A percentile compares a stretch with the other conserved stretches of the same genome.
These are phyloP conservation scores for Erysimum cheiranthoides DNA, from an alignment of 345 rosid genomes.

Conservation along the genomic window DNA sequence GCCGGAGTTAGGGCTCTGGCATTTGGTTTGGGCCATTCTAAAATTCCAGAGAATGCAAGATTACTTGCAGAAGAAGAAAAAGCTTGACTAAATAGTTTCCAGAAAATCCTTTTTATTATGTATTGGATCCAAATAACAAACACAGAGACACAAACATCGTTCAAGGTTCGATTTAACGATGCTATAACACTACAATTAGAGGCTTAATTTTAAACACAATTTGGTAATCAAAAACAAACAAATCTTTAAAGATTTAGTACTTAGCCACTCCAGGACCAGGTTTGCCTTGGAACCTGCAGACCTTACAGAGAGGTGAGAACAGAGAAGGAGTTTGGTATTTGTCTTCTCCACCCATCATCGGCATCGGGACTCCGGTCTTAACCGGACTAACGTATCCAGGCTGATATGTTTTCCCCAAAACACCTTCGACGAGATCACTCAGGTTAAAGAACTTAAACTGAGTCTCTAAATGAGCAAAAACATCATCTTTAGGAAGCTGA, in stretches of 20 bases:
- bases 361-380: conserved; percentile 73
- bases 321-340: conserved; percentile 65
- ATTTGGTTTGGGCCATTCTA: conserved; percentile 65
- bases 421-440: conserved; percentile 66
- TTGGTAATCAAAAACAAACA: conserved; percentile 12
- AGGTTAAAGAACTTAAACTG: conserved; percentile 61
- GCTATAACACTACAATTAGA: conserved; percentile 13
- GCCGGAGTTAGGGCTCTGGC: conserved; percentile 75
- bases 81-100: conserved; percentile 26
- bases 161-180: neutral
- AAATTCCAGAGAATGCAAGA: conserved; percentile 57
- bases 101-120: conserved; percentile 29
- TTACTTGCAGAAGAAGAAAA: conserved; percentile 61
- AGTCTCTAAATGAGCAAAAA: conserved; percentile 74
- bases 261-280: conserved; percentile 38
- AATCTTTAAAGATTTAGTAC: conserved; percentile 31
- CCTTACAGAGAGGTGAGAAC: conserved; percentile 57
- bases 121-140: conserved; percentile 3
- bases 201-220: conserved; percentile 22
- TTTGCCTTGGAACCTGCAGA: conserved; percentile 56
- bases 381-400: conserved; percentile 67
- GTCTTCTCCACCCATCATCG: conserved; percentile 75
- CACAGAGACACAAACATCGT: conserved; percentile 4
- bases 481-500: conserved; percentile 58
- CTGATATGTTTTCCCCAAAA: conserved; percentile 72